Base-by-base conservation (phyloP, 768 basidiomycete genomes). In the Inosperma sp. region DNA sequence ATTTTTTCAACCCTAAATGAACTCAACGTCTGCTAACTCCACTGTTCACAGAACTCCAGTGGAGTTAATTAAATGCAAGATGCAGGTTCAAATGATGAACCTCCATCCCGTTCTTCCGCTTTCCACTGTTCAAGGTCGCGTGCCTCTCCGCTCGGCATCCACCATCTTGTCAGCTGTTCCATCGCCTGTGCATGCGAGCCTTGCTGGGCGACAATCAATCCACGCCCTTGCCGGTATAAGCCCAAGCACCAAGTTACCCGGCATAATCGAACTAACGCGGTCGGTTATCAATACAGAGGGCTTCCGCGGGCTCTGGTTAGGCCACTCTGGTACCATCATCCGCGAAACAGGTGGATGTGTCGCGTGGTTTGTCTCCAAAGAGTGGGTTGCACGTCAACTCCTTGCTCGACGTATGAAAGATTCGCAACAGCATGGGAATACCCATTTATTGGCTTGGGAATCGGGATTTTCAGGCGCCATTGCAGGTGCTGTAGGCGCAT, bases 31-130 rank as follows among this genome's bases (percentile, higher is more conserved):
- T 10, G 27, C 39, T 36, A 26, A 17, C 33, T 40, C n/a, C n/a
- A n/a, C n/a, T n/a, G n/a, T n/a, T n/a, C n/a, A 21, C 59, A 92
- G 90, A 23, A 96, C 93, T 0, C 94, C 94, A 1, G 85, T 97
- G 50, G 94, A 96, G 61, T 84, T 96, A 42, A 81, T 97, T 52
- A 96, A 98, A 69, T 96, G 93, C 72, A 91, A 92, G 67, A 95
- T 97, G 93, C 94, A 96, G 66, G 94, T 96, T 2, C 93, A 95
- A 63, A 86, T 91, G 80, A 81, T 95, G 65, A 69, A 69, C 40
- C 62, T 63, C 39, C 60, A 60, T 30, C 56, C 60, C 21, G 30
- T 53, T 12, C 22, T 55, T 46, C 31, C 43, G 7, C 21, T 51
- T 10, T 23, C 48, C 4, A 55, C 56, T 5, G 55, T 56, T 14